Evolutionary conservation across 192 early-diverging fungal species (phyloP), one percentile per base, ranked within the genome.

Genomic region (Dispira simplex): DNA sequence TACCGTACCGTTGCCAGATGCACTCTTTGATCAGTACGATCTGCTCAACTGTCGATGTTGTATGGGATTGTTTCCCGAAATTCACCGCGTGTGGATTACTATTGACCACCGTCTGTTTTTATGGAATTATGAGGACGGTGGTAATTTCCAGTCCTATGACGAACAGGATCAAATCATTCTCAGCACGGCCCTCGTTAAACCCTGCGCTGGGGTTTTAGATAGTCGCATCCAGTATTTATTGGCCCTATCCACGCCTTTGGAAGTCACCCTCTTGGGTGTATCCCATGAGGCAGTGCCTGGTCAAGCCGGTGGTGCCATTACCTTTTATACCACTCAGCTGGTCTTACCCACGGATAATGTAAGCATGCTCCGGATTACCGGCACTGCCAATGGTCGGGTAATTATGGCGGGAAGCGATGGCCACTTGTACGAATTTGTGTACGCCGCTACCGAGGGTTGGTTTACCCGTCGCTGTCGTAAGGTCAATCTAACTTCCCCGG

Each of bases 101-200:
- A 86, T 98, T 53, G 91, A 92, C 71, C 83, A 91, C 68, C 76
- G 82, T 43, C 77, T 96, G 32, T 95, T 88, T 67, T 70, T 98
- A 44, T 95, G 92, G 93, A 90, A 98, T 71, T 96, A 91, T 70
- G 79, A 83, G 46, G 82, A 88, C 26, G 81, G 83, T 79, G 80
- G 71, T 0, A 75, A 84, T 57, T 82, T 85, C 65, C 81, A 84
- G 64, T 73, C 83, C 46, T 91, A 85, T 65, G 87, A 91, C 63
- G 92, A 93, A 48, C 87, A 90, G 72, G 90, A 92, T 63, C 87
- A 92, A 66, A 76, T 93, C 56, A 95, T 98, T 66, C 81, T 89
- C 23, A 86, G 79, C 57, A 90, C 93, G 13, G 91, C 77, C 9
- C 70, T 95, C 32, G 91, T 90, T 2, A 81, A 76, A 56, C 90